Evolutionary conservation across 192 early-diverging fungal genomes (phyloP).

Genomic region (Backusella parvicylindrica): DNA sequence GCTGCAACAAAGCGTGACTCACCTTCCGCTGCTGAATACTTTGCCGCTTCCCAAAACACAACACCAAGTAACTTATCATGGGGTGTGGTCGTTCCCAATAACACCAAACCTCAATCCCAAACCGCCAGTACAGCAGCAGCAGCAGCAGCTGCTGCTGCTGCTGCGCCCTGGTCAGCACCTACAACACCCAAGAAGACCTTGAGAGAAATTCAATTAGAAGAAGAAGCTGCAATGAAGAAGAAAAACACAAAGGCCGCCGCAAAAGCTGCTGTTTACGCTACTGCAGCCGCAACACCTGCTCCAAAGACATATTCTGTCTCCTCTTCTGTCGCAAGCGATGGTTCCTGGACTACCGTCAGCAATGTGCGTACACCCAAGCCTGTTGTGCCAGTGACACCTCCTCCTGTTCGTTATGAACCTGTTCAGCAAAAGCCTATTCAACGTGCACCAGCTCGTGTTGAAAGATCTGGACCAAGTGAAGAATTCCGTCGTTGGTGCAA

Average conservation of each 20-base stretch:
- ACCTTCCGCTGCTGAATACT: neutral
- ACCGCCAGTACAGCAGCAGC: neutral
- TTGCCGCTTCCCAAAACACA: neutral
- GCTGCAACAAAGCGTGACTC: neutral
- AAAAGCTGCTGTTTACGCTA: neutral
- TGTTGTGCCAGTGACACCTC: neutral
- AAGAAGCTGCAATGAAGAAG: slow-evolving; percentile 49
- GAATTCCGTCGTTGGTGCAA: slow-evolving; percentile 76
- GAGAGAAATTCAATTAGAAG: slow-evolving; percentile 55
- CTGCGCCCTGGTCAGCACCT: slow-evolving; percentile 33
- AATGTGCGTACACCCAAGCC: slow-evolving; percentile 5
- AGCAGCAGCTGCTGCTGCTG: slow-evolving; percentile 15
- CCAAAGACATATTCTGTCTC: neutral
- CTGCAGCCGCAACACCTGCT: slow-evolving; percentile 3
- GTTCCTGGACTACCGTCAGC: slow-evolving; percentile 40
- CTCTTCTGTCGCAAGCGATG: neutral
- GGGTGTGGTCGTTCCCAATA: slow-evolving; percentile 31
- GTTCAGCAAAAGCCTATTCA: slow-evolving; percentile 13
- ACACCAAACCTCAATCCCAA: neutral
- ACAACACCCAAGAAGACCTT: slow-evolving; percentile 51
- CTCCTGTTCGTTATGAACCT: slow-evolving; percentile 17
- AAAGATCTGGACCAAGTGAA: slow-evolving; percentile 44
- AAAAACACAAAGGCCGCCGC: slow-evolving; percentile 29
- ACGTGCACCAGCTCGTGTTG: slow-evolving; percentile 5
- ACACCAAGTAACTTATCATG: slow-evolving; percentile 30